Evolutionary conservation across 257 asterid species (phyloP).

Genomic region (Nicotiana benthamiana): DNA sequence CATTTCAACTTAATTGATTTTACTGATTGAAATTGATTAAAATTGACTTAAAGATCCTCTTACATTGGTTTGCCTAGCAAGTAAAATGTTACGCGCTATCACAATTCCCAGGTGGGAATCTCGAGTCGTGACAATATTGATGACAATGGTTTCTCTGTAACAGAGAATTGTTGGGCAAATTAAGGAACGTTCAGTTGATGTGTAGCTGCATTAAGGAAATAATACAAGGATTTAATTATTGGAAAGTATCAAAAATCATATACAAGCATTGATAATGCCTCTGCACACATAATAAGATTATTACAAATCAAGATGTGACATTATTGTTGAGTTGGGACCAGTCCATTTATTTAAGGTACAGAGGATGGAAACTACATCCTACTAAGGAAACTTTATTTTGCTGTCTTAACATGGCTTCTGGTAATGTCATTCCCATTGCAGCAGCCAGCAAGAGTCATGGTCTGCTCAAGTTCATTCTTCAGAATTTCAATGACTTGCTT

Average conservation of each 20-base stretch:
- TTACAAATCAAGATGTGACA: not conserved
- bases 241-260: not conserved
- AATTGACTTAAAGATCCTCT: no score
- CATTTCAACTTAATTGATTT: no score
- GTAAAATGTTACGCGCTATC: no score
- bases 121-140: no score
- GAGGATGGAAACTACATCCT: conserved; percentile 19
- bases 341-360: not conserved
- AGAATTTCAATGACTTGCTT: conserved; percentile 37
- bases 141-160: no score
- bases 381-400: conserved; percentile 21
- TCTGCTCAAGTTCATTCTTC: conserved; percentile 50
- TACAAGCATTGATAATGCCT: not conserved
- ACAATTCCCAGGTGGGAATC: no score
- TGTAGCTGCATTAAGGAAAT: not conserved
- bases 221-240: not conserved
- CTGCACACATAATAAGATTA: not conserved
- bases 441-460: conserved; percentile 63
- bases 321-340: not conserved
- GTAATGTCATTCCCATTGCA: conserved; percentile 34
- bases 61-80: no score
- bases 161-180: no score
- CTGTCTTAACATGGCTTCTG: conserved; percentile 39
- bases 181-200: no score
- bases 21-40: no score